A percentile compares a stretch with the other conserved stretches of the same genome.
phyloP scores from a whole-genome alignment of 2,329 filamentous ascomycete species.

The Penicillium occitanis region DNA sequence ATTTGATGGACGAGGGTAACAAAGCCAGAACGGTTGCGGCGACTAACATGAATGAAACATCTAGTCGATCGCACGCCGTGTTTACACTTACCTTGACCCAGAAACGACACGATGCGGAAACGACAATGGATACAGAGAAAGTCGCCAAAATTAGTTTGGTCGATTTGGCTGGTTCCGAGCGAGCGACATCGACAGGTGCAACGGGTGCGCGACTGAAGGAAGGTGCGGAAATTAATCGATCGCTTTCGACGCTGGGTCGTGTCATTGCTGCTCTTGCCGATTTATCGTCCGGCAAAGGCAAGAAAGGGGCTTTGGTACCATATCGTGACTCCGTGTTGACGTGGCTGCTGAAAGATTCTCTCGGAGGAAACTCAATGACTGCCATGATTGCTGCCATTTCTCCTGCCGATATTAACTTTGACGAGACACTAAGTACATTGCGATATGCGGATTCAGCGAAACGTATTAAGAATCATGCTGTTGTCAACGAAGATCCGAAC shows the following conservation, averaged over 20 bases:
- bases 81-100: slow-evolving; percentile 96
- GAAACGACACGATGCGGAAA: slow-evolving; percentile 85
- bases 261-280: slow-evolving; percentile 96
- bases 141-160: slow-evolving; percentile 97
- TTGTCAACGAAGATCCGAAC: slow-evolving; percentile 98
- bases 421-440: slow-evolving; percentile 92
- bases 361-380: slow-evolving; percentile 98
- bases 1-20: slow-evolving; percentile 98
- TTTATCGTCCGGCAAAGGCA: slow-evolving; percentile 79
- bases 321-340: slow-evolving; percentile 97
- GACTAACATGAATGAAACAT: slow-evolving; percentile 99
- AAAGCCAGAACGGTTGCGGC: slow-evolving; percentile 97
- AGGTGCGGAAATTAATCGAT: slow-evolving; percentile 97
- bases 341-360: slow-evolving; percentile 93
- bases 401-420: slow-evolving; percentile 97
- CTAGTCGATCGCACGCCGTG: slow-evolving; percentile 94
- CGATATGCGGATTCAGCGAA: slow-evolving; percentile 97
- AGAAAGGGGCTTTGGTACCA: slow-evolving; percentile 74
- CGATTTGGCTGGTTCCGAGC: slow-evolving; percentile 94
- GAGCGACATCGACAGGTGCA: slow-evolving; percentile 94
- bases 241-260: slow-evolving; percentile 90
- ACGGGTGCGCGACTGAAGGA: slow-evolving; percentile 94
- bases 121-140: slow-evolving; percentile 96
- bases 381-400: slow-evolving; percentile 99
- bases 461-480: slow-evolving; percentile 99